phyloP scores from a whole-genome alignment of 2,329 filamentous ascomycete species.

The Aspergillus amoenus region DNA sequence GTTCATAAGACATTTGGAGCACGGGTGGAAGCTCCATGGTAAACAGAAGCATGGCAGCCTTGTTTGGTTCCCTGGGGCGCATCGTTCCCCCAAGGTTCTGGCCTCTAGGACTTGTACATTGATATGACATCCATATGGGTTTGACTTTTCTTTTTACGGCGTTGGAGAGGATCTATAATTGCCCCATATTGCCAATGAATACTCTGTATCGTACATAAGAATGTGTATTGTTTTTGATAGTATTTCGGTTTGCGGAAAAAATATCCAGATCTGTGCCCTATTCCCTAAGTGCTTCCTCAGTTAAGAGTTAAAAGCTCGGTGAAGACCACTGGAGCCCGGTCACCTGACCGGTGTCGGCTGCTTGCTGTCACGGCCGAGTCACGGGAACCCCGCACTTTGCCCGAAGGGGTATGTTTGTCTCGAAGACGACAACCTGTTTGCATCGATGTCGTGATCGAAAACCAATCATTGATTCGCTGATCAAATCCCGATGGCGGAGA shows the following conservation, averaged over 20 bases:
- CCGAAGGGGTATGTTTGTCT: constrained; percentile 32
- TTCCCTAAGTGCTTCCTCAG: neutral
- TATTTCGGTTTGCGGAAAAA: neutral
- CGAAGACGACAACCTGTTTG: constrained; percentile 23
- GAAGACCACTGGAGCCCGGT: neutral
- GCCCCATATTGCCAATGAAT: neutral
- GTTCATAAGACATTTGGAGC: neutral
- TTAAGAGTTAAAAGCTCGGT: neutral
- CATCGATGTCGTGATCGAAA: constrained; percentile 48
- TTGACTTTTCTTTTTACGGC: constrained; percentile 10
- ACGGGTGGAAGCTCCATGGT: neutral
- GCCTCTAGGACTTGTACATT: constrained; percentile 29
- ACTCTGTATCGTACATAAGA: neutral
- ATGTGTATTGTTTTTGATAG: neutral
- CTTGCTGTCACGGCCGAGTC: constrained; percentile 30
- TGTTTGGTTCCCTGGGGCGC: constrained; percentile 10
- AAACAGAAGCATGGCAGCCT: neutral
- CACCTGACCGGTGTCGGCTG: constrained; percentile 21
- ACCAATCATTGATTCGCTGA: constrained; percentile 39
- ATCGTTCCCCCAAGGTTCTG: constrained; percentile 9
- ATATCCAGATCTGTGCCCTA: neutral
- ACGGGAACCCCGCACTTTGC: constrained; percentile 30
- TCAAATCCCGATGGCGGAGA: constrained; percentile 40
- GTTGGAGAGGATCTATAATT: constrained; percentile 2
- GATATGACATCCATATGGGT: constrained; percentile 20